Evolutionary conservation across 2,329 filamentous ascomycete genomes (phyloP).

Genomic region (Capronia coronata): DNA sequence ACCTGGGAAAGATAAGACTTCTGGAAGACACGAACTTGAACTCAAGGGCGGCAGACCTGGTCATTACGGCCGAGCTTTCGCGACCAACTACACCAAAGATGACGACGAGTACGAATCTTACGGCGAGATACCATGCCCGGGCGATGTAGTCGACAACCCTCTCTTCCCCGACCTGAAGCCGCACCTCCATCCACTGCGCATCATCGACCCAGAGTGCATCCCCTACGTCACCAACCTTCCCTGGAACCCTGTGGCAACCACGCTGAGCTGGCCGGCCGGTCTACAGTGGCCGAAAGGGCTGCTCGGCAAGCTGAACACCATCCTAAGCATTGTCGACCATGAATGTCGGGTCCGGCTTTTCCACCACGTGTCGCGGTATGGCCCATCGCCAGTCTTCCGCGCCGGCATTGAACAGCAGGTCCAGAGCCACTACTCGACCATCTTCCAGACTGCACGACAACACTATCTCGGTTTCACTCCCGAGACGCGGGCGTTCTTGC

Average conservation of each 20-base stretch:
- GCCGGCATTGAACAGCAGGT: constrained; percentile 13
- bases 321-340: constrained; percentile 17
- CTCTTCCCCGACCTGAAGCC: neutral
- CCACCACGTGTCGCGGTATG: constrained; percentile 19
- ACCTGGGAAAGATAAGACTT: constrained; percentile 2
- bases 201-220: constrained; percentile 15
- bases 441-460: constrained; percentile 11
- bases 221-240: constrained; percentile 18
- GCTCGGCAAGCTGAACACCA: constrained; percentile 15
- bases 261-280: constrained; percentile 10
- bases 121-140: neutral
- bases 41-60: constrained; percentile 6
- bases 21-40: neutral
- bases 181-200: constrained; percentile 11
- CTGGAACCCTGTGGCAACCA: constrained; percentile 18
- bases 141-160: neutral
- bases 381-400: constrained; percentile 19
- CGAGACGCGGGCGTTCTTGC: constrained; percentile 14
- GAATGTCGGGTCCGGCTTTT: constrained; percentile 20
- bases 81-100: constrained; percentile 14
- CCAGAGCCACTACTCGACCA: constrained; percentile 8
- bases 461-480: constrained; percentile 17
- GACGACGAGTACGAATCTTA: constrained; percentile 13
- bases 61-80: constrained; percentile 19
- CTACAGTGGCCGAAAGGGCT: constrained; percentile 9